Percentiles rank a stretch among this genome's conserved stretches.
phyloP scores from a whole-genome alignment of 768 basidiomycete genomes.

The Stropharia rugosoannulata region DNA sequence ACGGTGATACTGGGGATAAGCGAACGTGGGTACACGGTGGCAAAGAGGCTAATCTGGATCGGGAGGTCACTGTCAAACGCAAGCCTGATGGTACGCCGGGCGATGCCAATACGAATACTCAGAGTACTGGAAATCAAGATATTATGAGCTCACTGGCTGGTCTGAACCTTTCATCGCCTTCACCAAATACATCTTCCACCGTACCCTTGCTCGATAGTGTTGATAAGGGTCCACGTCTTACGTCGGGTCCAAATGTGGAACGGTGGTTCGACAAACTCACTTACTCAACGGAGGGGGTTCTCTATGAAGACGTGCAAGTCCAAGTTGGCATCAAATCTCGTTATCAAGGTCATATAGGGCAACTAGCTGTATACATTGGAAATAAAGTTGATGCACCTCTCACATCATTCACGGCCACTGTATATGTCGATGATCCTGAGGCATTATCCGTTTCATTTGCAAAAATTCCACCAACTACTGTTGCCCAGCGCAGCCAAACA shows the following conservation, averaged over 20 bases:
- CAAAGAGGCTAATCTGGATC: constrained; percentile 86
- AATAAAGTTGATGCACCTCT: constrained; percentile 93
- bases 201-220: constrained; percentile 16
- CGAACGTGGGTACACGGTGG: constrained; percentile 94
- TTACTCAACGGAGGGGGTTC: constrained; percentile 79
- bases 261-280: constrained; percentile 88
- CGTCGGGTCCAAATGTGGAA: constrained; percentile 71
- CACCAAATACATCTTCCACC: constrained; percentile 13
- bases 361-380: constrained; percentile 92
- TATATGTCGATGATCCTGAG: constrained; percentile 71
- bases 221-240: constrained; percentile 54
- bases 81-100: constrained; percentile 40
- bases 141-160: constrained; percentile 78
- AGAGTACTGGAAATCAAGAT: constrained; percentile 33
- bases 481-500: constrained; percentile 81
- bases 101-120: constrained; percentile 29
- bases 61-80: constrained; percentile 53
- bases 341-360: constrained; percentile 92
- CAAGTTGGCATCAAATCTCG: constrained; percentile 97
- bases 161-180: constrained; percentile 48
- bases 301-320: constrained; percentile 94
- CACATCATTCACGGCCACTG: constrained; percentile 84
- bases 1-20: constrained; percentile 92
- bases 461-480: constrained; percentile 84
- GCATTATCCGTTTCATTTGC: constrained; percentile 83